A percentile compares a stretch with the other conserved stretches of the same genome.
phyloP scores from a whole-genome alignment of 805 yeast genomes.

The Debaryomyces tyrocola region DNA sequence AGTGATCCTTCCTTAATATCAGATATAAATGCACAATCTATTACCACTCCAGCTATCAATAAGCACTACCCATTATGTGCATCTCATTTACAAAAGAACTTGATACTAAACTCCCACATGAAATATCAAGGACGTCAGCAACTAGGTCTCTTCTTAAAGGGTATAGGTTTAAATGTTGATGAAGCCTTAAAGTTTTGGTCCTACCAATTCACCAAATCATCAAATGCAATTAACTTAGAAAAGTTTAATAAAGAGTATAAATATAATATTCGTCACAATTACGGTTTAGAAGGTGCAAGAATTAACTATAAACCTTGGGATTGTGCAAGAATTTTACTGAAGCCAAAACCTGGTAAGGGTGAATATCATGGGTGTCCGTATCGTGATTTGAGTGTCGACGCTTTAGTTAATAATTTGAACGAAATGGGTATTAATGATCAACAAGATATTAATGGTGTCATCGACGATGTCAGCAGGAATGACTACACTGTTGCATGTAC shows the following conservation, averaged over 20 bases:
- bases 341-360: slow-evolving; percentile 64
- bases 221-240: slow-evolving; percentile 57
- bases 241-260: slow-evolving; percentile 84
- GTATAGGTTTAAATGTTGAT: slow-evolving; percentile 82
- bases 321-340: slow-evolving; percentile 72
- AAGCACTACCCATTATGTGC: slow-evolving; percentile 85
- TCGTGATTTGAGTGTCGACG: slow-evolving; percentile 69
- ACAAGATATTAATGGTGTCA: slow-evolving; percentile 54
- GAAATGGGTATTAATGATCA: slow-evolving; percentile 67
- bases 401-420: slow-evolving; percentile 53
- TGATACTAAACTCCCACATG: slow-evolving; percentile 66
- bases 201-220: slow-evolving; percentile 59
- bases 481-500: slow-evolving; percentile 89
- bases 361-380: slow-evolving; percentile 95
- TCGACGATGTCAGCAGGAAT: slow-evolving; percentile 65
- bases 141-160: slow-evolving; percentile 79
- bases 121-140: slow-evolving; percentile 85
- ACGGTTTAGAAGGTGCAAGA: slow-evolving; percentile 90
- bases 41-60: slow-evolving; percentile 53
- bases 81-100: slow-evolving; percentile 60
- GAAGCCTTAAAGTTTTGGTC: slow-evolving; percentile 90
- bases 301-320: slow-evolving; percentile 84
- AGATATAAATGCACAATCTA: slow-evolving; percentile 59
- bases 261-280: slow-evolving; percentile 84
- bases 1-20: slow-evolving; percentile 27